These are phyloP conservation scores for Sphaerostilbella broomeana DNA, from an alignment of 2,329 filamentous ascomycete genomes.

Conservation along the genomic window DNA sequence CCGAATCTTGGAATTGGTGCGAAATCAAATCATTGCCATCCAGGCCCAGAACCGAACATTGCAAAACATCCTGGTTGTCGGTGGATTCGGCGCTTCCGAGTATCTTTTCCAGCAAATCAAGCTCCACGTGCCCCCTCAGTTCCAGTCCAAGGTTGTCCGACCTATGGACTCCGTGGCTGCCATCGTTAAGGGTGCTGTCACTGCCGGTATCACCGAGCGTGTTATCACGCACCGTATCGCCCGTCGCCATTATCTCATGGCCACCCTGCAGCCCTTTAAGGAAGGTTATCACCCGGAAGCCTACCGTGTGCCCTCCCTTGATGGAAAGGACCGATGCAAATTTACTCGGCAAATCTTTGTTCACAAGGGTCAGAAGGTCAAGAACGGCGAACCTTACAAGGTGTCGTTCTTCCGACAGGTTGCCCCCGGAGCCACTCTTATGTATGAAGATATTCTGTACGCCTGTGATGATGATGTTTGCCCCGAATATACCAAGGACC, in stretches of 20 bases:
- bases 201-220: slow-evolving; percentile 93
- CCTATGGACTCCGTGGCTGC: slow-evolving; percentile 98
- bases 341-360: slow-evolving; percentile 98
- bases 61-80: slow-evolving; percentile 94
- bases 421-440: slow-evolving; percentile 89
- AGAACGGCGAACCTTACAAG: slow-evolving; percentile 98
- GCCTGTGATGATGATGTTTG: slow-evolving; percentile 97
- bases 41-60: slow-evolving; percentile 91
- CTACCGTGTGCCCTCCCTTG: slow-evolving; percentile 91
- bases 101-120: slow-evolving; percentile 99
- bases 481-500: slow-evolving; percentile 98
- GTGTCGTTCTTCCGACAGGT: slow-evolving; percentile 98
- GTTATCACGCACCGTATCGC: slow-evolving; percentile 96
- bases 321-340: slow-evolving; percentile 97
- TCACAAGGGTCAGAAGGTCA: slow-evolving; percentile 96
- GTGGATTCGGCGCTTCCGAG: slow-evolving; percentile 96
- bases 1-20: slow-evolving; percentile 87
- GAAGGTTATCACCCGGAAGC: slow-evolving; percentile 97
- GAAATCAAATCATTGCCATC: slow-evolving; percentile 98
- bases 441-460: slow-evolving; percentile 98
- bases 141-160: slow-evolving; percentile 95
- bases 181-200: slow-evolving; percentile 97
- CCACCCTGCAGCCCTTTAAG: slow-evolving; percentile 96
- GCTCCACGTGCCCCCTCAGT: slow-evolving; percentile 94
- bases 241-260: slow-evolving; percentile 97